Evolutionary conservation across 148 eudicot genomes (phyloP).

Genomic region (Agrostemma githago): DNA sequence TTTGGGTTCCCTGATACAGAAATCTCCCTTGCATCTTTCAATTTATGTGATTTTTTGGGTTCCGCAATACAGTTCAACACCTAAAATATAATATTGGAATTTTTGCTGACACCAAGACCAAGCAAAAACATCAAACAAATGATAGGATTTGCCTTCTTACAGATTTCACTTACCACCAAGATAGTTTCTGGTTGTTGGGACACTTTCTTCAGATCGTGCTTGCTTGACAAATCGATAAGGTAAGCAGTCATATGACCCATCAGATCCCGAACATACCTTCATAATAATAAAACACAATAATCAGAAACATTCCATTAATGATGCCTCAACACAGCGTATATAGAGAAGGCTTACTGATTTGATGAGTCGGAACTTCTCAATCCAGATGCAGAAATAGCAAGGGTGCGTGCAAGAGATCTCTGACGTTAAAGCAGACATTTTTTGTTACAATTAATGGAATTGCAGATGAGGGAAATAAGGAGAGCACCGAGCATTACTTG

Average conservation of each 20-base stretch:
- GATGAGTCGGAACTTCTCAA: conserved; percentile 52
- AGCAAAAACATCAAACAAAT: conserved; percentile 4
- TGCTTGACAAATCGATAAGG: conserved; percentile 66
- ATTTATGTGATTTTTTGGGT: not conserved
- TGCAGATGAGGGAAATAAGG: conserved; percentile 5
- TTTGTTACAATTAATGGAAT: not conserved
- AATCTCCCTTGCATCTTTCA: not conserved
- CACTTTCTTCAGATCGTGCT: conserved; percentile 55
- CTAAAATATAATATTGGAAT: not conserved
- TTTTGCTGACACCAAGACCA: not conserved
- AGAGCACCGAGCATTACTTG: conserved; percentile 49
- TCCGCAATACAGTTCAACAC: not conserved
- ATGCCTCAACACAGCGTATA: conserved; percentile 4
- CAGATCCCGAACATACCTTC: conserved; percentile 70
- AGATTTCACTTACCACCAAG: conserved; percentile 47
- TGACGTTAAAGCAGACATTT: conserved; percentile 14
- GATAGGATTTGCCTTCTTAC: not conserved
- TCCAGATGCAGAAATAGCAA: conserved; percentile 73
- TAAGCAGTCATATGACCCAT: conserved; percentile 58
- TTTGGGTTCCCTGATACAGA: not conserved
- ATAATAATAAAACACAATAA: conserved; percentile 6
- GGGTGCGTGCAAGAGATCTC: conserved; percentile 88
- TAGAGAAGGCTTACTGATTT: conserved; percentile 57
- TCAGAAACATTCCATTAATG: conserved; percentile 19
- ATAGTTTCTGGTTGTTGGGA: conserved; percentile 82